Percentiles rank a stretch among this genome's conserved stretches.
Conservation (phyloP, 2,329 filamentous ascomycete genomes). For the Conoideocrella luteorostrata region DNA sequence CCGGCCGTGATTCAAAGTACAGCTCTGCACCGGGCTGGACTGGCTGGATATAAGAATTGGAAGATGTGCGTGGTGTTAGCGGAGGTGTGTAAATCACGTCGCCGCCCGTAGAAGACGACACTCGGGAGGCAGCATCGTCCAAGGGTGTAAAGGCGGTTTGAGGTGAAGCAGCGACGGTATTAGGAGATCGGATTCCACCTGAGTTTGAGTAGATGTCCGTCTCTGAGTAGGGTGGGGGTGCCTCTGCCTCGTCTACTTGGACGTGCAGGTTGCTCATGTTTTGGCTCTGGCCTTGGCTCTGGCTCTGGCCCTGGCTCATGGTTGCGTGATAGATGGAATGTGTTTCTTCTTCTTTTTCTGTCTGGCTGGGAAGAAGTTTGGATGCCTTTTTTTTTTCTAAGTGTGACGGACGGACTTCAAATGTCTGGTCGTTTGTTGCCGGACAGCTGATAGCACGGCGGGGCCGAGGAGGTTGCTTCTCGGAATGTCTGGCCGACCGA, state of each 20-base stretch:
- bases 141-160: conserved; percentile 17
- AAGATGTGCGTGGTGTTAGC: conserved; percentile 34
- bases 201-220: conserved; percentile 48
- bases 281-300: no score
- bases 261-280: conserved; percentile 13
- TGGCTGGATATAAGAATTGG: conserved; percentile 8
- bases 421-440: no score
- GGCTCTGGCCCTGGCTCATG: no score
- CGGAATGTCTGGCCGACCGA: no score
- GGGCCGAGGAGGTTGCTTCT: not conserved
- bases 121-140: conserved; percentile 29
- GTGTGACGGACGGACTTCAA: no score
- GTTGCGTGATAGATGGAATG: conserved; percentile 2
- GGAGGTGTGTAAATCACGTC: conserved; percentile 45
- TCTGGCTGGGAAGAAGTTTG: not conserved
- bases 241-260: conserved; percentile 28
- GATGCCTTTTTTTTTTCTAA: not conserved
- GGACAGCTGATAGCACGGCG: not conserved
- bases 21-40: conserved; percentile 14
- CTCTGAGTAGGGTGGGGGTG: conserved; percentile 52
- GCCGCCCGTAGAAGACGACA: conserved; percentile 35
- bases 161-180: conserved; percentile 13
- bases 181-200: conserved; percentile 21
- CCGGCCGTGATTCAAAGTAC: conserved; percentile 42
- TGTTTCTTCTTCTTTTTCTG: not conserved